Base-by-base conservation (phyloP, 345 rosid genomes). In the Eucalyptus curtisii region DNA sequence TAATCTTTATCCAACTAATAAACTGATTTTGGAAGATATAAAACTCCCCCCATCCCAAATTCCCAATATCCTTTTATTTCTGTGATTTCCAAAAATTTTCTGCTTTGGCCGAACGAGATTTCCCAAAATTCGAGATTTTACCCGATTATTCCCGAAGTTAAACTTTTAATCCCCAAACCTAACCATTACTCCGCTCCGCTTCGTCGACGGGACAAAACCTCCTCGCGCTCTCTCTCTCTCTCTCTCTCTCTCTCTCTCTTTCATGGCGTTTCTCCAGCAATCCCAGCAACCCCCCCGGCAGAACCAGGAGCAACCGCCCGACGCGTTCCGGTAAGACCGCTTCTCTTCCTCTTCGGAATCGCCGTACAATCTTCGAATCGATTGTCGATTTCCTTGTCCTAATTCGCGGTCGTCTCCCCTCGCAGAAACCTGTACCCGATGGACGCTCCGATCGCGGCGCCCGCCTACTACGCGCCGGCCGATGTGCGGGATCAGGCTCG, bases 191-290 rank as follows among this genome's bases (percentile, higher is more conserved):
- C 82, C 14, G 7, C 30, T 76, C 82, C 47, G 4, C 82, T 76
- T 20, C 15, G 82, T 5, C 82, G 47, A 76, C 82, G 82, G 82
- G 8, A 15, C 45, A 64, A 64, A 13, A 16, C 49, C 27, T 40
- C 27, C 27, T 61, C 57, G 4, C 50, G 2, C 20, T 80, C 44
- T 17, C 10, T 61, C 79, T 22, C 13, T n/a, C 10, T 61, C 79
- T 22, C 13, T n/a, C n/a, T 68, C 55, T 87, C 80, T 87, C 13
- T 86, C 48, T 59, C 15, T 52, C 42, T 47, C 49, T 48, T 16
- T 6, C 89, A 92, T 94, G 99, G 98, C 97, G 90, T 92, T 92
- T 49, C 97, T 93, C 90, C 97, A 90, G 33, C 96, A 94, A 40
- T 94, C 90, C 86, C 91, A 91, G 42, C 95, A 90, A 50, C 90